These are phyloP conservation scores for Talaromyces nanjingensis DNA, from an alignment of 495 filamentous ascomycete species.

Conservation along the genomic window DNA sequence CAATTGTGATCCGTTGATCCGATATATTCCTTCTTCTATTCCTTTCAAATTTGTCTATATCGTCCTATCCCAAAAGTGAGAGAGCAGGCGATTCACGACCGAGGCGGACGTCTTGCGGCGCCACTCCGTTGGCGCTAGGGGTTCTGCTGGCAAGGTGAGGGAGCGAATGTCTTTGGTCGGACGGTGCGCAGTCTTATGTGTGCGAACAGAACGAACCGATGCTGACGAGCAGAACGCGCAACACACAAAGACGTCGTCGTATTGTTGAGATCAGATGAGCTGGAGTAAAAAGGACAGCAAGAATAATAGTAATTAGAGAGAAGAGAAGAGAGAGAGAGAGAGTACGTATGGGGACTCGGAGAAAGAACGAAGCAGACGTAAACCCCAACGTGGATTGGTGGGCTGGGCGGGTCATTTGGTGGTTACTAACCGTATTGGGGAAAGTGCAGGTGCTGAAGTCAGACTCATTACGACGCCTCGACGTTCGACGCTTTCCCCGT, in stretches of 20 bases:
- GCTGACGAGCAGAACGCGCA: not conserved
- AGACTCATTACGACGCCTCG: slow-evolving; percentile 8
- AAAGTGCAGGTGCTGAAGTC: not conserved
- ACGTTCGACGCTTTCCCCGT: not conserved
- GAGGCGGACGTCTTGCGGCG: not conserved
- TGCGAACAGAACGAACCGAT: not conserved
- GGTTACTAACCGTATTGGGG: not conserved
- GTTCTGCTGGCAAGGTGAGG: not conserved
- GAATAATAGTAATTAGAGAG: not conserved
- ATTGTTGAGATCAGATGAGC: not conserved
- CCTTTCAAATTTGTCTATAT: not conserved
- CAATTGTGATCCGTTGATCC: not conserved
- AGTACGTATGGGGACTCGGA: not conserved
- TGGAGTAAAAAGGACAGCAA: not conserved
- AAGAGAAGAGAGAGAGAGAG: not conserved
- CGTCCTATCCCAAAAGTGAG: not conserved
- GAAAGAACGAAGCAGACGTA: slow-evolving; percentile 1
- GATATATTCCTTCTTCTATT: not conserved
- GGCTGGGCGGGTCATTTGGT: not conserved
- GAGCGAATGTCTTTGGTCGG: not conserved
- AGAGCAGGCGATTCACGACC: not conserved
- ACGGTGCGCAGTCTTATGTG: not conserved
- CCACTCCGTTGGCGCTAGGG: not conserved
- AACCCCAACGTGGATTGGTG: slow-evolving; percentile 7
- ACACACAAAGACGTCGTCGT: not conserved